Conservation (phyloP, 495 filamentous ascomycete genomes). For the Podospora pseudocomata region DNA sequence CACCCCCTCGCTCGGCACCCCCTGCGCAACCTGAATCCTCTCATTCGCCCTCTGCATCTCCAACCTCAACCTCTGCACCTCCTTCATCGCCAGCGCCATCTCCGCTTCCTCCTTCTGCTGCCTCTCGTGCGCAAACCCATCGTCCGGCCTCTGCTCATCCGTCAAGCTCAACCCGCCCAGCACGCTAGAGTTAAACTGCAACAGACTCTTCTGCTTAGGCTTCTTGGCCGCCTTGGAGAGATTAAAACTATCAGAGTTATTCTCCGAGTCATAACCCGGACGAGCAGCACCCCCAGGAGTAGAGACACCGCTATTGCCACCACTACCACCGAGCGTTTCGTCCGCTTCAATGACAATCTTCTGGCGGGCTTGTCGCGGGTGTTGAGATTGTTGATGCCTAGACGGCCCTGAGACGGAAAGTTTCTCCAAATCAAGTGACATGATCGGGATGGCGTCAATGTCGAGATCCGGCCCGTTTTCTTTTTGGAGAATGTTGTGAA, state of each 20-base stretch:
- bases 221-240: slow-evolving; percentile 39
- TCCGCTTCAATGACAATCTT: slow-evolving; percentile 61
- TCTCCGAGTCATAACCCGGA: slow-evolving; percentile 45
- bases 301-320: slow-evolving; percentile 39
- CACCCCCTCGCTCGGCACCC: slow-evolving; percentile 64
- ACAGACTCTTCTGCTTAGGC: slow-evolving; percentile 50
- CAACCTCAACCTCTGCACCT: slow-evolving; percentile 77
- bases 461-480: slow-evolving; percentile 74
- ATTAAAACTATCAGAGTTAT: slow-evolving; percentile 34
- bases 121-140: slow-evolving; percentile 45
- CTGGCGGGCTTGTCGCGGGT: slow-evolving; percentile 34
- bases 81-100: slow-evolving; percentile 77
- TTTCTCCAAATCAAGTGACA: slow-evolving; percentile 75
- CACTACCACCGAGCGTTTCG: slow-evolving; percentile 50
- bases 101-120: slow-evolving; percentile 68
- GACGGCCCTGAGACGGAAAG: slow-evolving; percentile 21
- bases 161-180: slow-evolving; percentile 60
- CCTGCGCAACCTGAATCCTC: slow-evolving; percentile 66
- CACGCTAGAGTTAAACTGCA: slow-evolving; percentile 82
- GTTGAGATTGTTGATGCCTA: slow-evolving; percentile 14
- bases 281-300: slow-evolving; percentile 30
- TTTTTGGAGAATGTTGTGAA: slow-evolving; percentile 64
- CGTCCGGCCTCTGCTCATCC: slow-evolving; percentile 41
- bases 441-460: slow-evolving; percentile 90
- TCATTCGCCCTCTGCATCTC: slow-evolving; percentile 93